These are phyloP conservation scores for Quercus lobata DNA, from an alignment of 331 rosid species.

Conservation along the genomic window DNA sequence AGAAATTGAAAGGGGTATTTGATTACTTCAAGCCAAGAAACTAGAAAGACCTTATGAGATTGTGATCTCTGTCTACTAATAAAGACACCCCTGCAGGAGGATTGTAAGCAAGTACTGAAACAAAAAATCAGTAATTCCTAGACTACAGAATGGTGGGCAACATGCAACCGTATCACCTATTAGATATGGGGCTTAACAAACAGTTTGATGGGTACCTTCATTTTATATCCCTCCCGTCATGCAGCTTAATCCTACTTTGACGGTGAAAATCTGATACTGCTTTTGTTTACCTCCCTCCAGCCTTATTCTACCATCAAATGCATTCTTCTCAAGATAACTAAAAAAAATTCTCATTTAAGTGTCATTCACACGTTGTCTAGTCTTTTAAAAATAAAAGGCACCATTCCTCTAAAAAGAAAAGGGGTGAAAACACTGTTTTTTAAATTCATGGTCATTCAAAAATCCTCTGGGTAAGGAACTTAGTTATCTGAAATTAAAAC, in stretches of 20 bases:
- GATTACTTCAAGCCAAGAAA: neutral
- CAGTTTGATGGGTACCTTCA: neutral
- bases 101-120: neutral
- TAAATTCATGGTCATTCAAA: neutral
- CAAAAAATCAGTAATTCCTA: neutral
- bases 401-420: neutral
- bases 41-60: neutral
- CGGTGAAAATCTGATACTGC: neutral
- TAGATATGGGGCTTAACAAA: neutral
- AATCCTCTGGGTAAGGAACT: neutral
- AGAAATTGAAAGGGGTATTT: neutral
- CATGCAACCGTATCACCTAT: neutral
- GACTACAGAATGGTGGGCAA: neutral
- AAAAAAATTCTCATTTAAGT: neutral
- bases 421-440: neutral
- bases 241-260: neutral
- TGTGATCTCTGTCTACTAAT: neutral
- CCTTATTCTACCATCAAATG: neutral
- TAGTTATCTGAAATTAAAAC: neutral
- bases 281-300: neutral
- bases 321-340: neutral
- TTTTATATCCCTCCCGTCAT: neutral
- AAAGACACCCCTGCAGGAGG: neutral
- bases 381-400: neutral
- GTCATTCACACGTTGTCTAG: neutral